These are phyloP conservation scores for Thalassiosira hispida DNA, from an alignment of 352 stramenopile genomes.

Conservation along the genomic window DNA sequence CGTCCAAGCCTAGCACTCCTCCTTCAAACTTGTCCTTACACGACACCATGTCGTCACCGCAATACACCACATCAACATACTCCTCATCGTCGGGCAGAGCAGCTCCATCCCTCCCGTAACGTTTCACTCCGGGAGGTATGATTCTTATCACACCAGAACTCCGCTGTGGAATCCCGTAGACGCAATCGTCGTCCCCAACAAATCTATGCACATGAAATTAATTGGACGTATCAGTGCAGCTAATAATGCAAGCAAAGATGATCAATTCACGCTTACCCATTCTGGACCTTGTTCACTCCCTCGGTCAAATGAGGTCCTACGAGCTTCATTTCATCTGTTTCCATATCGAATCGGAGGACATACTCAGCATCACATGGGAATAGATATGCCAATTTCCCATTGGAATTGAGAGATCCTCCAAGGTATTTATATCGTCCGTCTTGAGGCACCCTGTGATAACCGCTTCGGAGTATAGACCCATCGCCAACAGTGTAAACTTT, in stretches of 20 bases:
- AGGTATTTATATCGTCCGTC: constrained; percentile 81
- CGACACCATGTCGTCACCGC: constrained; percentile 65
- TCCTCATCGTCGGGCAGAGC: constrained; percentile 46
- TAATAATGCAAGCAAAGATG: too few species aligned
- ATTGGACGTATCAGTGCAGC: constrained; percentile 37
- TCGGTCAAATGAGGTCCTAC: constrained; percentile 69
- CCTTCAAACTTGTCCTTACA: constrained; percentile 82
- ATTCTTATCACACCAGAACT: constrained; percentile 65
- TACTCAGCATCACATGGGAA: constrained; percentile 74
- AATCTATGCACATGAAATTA: constrained; percentile 54
- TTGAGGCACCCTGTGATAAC: constrained; percentile 68
- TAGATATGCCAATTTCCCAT: constrained; percentile 69
- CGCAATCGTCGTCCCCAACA: constrained; percentile 65
- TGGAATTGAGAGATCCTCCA: constrained; percentile 66
- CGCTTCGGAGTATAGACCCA: constrained; percentile 53
- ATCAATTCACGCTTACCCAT: constrained; percentile 48
- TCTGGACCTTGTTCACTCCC: constrained; percentile 83
- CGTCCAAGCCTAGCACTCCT: constrained; percentile 69
- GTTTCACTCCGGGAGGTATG: constrained; percentile 46
- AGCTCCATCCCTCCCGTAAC: constrained; percentile 27
- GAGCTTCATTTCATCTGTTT: constrained; percentile 60
- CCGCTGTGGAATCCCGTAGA: constrained; percentile 79
- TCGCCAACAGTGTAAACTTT: constrained; percentile 62
- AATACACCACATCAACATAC: constrained; percentile 72
- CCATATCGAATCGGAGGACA: constrained; percentile 68